Base-by-base conservation (phyloP, 2,329 filamentous ascomycete species). In the Calonectria fujianensis region DNA sequence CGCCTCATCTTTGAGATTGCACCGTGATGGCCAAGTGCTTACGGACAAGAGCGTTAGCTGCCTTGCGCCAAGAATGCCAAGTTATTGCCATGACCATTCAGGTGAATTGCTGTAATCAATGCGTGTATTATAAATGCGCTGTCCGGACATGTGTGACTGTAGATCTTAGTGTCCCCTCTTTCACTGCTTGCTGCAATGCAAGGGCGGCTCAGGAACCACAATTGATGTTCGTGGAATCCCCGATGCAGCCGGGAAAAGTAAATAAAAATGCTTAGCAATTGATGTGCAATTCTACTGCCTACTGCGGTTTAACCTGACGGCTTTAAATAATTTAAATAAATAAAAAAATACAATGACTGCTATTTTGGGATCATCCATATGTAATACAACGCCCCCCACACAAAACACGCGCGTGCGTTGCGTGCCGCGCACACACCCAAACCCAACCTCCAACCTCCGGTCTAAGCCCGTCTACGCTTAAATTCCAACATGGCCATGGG, bases 401-500 rank as follows among this genome's bases (percentile, higher is more conserved):
- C 32, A 35, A 9, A 35, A 24, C 24, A 24, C 24, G 24, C 24
- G 24, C 24, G 24, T 24, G 24, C 24, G 24, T 24, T 24, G 24
- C 24, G 24, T 24, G 24, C 24, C 24, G 24, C 24, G 6, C 37
- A 35, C 32, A 10, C 6, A 5, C 39, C 16, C 16, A 1, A 2
- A n/a, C 41, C 14, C 16, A 20, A 41, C 39, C 39, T 24, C 24
- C 41, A 45, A 45, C 16, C 18, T 45, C 41, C 41, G 8, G 41
- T 61, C 32, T 63, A 63, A 27, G 35, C 57, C 57, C 57, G 37
- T 51, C 70, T 61, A n/a, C 70, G 70, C 70, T 68, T 72, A 52
- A 72, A 72, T 63, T 72, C 70, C 20, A 72, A 2, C 70, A 72
- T 72, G 8, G 70, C 70, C 70, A 68, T 72, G 6, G 70, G 70